These are phyloP conservation scores for Cryptococcus sp. DNA, from an alignment of 1,284 basidiomycete species.

Conservation along the genomic window DNA sequence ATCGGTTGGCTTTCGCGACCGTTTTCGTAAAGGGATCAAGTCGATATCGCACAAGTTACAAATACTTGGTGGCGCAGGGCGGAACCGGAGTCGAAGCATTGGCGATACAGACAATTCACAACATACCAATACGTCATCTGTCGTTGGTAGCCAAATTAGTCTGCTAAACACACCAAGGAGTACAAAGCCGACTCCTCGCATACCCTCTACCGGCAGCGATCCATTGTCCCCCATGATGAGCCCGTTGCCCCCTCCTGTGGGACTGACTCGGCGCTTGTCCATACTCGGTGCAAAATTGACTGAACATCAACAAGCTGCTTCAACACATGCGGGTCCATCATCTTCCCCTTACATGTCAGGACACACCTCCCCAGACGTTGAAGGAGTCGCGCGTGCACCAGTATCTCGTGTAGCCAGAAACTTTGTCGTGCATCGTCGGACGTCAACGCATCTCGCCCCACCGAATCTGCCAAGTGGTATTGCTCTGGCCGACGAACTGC, in stretches of 20 bases:
- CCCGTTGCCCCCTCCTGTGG: constrained; percentile 19
- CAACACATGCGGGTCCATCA: constrained; percentile 7
- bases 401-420: constrained; percentile 9
- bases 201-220: constrained; percentile 8
- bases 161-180: constrained; percentile 15
- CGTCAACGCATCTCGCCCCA: constrained; percentile 30
- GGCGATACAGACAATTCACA: constrained; percentile 21
- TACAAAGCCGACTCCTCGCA: constrained; percentile 9
- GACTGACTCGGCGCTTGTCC: constrained; percentile 28
- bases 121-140: constrained; percentile 12
- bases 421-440: constrained; percentile 23
- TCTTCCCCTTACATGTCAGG: constrained; percentile 12
- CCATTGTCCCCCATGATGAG: constrained; percentile 21
- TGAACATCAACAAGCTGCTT: constrained; percentile 6
- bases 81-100: constrained; percentile 41
- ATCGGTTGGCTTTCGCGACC: constrained; percentile 40
- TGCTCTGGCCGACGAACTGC: constrained; percentile 17
- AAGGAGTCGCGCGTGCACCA: neutral
- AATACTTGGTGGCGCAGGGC: constrained; percentile 26
- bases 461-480: constrained; percentile 8
- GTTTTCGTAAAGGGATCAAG: constrained; percentile 44
- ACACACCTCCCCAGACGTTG: constrained; percentile 11
- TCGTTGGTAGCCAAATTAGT: constrained; percentile 18
- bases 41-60: constrained; percentile 38
- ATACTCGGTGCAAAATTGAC: constrained; percentile 20